Evolutionary conservation across 2,329 filamentous ascomycete genomes (phyloP), one percentile per base, ranked within the genome.

Genomic region (Fusarium zealandicum): DNA sequence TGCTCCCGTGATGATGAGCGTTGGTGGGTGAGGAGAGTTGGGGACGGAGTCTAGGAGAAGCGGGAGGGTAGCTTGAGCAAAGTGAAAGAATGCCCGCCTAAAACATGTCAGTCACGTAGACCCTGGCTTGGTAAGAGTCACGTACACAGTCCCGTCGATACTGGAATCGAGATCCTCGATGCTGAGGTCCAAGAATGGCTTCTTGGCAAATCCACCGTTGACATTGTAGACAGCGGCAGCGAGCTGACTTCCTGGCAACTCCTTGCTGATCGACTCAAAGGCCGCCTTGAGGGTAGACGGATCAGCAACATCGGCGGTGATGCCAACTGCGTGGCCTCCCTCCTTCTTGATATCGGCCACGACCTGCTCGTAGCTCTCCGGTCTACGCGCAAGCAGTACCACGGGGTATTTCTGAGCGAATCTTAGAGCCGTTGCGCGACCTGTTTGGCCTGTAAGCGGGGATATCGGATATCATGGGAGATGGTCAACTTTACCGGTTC

Each of bases 1-100:
- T 0, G 92, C 92, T 27, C 92, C 92, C 0, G 92, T 96, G 73
- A 96, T 90, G 67, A 96, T 88, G 16, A 96, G 78, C 0, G 89
- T 88, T 0, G 92, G 92, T 5, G 92, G 90, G 68, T 91, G 75
- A 2, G 66, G 78, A 0, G 82, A 73, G 36, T 77, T 75, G 0
- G 73, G 72, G 1, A 85, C 82, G 0, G 86, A 79, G 17, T 85
- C 80, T 2, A 93, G 80, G 1, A 96, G 82, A 1, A 88, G 78
- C 0, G 92, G 92, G 1, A 96, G 75, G 1, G 84, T 78, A 3
- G 81, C 79, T 71, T 93, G 87, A 1, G 90, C 85, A 72, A 96
- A 96, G 65, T 87, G 76, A 72, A 91, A 92, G 22, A 89, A 88
- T 11, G 90, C 91, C 30, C 80, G 80, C 6, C 84, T 86, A 51